Percentiles rank a stretch among this genome's conserved stretches.
phyloP scores from a whole-genome alignment of 257 asterid species.

The Solanum microdontum region DNA sequence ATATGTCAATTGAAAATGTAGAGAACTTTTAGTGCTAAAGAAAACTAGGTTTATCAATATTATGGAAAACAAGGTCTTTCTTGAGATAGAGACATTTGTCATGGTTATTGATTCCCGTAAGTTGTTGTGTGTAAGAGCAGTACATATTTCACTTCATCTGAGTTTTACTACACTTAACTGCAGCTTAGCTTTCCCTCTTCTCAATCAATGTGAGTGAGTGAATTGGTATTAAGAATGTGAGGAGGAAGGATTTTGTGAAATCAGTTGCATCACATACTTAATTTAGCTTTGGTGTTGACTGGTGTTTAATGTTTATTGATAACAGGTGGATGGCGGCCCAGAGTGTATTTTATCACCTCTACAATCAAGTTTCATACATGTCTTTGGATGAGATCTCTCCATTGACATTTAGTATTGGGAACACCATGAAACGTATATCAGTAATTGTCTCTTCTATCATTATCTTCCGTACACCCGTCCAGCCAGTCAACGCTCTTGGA shows the following conservation, averaged over 20 bases:
- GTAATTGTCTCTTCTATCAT: constrained; percentile 92
- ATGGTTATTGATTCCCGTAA: background rate
- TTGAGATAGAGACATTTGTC: background rate
- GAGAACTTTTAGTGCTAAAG: background rate
- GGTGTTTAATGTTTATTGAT: constrained; percentile 8
- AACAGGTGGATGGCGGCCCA: constrained; percentile 96
- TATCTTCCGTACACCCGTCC: constrained; percentile 84
- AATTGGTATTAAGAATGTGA: background rate
- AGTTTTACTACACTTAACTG: background rate
- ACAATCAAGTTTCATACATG: constrained; percentile 97
- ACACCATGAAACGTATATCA: constrained; percentile 92
- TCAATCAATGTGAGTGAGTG: background rate
- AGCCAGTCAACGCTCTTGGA: constrained; percentile 93
- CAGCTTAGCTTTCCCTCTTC: background rate
- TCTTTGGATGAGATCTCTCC: constrained; percentile 96
- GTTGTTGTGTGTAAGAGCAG: background rate
- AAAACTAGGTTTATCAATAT: background rate
- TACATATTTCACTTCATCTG: background rate
- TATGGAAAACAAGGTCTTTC: background rate
- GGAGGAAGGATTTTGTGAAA: background rate
- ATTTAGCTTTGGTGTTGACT: background rate
- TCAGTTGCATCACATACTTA: background rate
- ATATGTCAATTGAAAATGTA: background rate
- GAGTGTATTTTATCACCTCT: constrained; percentile 86
- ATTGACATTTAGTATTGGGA: constrained; percentile 85